Percentiles rank a stretch among this genome's conserved stretches.
Conservation (phyloP, 1,284 basidiomycete species). For the Sporisorium iseilematis-ciliati region DNA sequence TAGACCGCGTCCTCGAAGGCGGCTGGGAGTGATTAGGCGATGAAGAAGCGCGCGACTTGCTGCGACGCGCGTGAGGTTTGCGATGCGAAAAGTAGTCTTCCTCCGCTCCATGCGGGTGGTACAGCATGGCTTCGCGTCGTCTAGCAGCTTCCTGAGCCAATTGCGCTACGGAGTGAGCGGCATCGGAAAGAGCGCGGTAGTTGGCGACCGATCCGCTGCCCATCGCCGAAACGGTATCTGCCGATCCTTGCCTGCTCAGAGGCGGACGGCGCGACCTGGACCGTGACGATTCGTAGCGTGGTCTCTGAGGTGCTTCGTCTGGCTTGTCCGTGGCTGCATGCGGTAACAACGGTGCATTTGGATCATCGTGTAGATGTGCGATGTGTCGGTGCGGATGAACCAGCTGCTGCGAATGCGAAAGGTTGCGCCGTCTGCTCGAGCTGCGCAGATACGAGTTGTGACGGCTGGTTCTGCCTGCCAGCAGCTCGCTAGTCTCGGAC, state of each 20-base stretch:
- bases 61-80: slow-evolving; percentile 15
- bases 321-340: slow-evolving; percentile 7
- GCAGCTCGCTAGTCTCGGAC: slow-evolving; percentile 44
- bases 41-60: slow-evolving; percentile 25
- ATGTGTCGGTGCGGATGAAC: slow-evolving; percentile 4
- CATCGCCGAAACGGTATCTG: slow-evolving; percentile 11
- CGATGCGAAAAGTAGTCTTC: slow-evolving; percentile 40
- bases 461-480: slow-evolving; percentile 19
- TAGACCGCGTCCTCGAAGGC: slow-evolving; percentile 14
- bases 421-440: slow-evolving; percentile 19
- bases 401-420: slow-evolving; percentile 28
- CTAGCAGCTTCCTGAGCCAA: slow-evolving; percentile 51
- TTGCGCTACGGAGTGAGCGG: slow-evolving; percentile 53
- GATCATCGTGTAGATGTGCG: slow-evolving; percentile 4
- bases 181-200: slow-evolving; percentile 50
- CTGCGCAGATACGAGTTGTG: slow-evolving; percentile 26
- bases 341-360: slow-evolving; percentile 5
- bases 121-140: slow-evolving; percentile 33
- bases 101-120: slow-evolving; percentile 13
- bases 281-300: slow-evolving; percentile 11
- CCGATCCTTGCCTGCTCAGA: slow-evolving; percentile 18
- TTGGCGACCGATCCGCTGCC: slow-evolving; percentile 22
- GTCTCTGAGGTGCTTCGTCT: background rate
- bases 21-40: slow-evolving; percentile 30
- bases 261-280: slow-evolving; percentile 30